phyloP scores from a whole-genome alignment of 768 basidiomycete genomes.

The Dictyophora rubrovolvata region DNA sequence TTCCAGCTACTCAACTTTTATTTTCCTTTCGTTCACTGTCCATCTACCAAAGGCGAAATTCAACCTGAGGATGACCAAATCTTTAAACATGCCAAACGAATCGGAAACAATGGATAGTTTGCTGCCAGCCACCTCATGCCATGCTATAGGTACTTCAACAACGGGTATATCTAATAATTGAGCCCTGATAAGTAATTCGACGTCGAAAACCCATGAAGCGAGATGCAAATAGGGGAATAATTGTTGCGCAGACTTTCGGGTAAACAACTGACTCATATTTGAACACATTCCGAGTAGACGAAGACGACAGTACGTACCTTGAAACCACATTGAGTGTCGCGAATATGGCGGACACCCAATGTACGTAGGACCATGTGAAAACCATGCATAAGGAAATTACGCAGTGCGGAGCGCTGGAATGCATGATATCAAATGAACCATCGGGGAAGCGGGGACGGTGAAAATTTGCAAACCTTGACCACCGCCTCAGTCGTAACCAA shows the following conservation, averaged over 20 bases:
- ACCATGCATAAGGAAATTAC: conserved; percentile 90
- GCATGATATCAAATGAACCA: background rate
- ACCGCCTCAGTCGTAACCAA: conserved; percentile 87
- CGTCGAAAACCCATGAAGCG: conserved; percentile 93
- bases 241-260: conserved; percentile 65
- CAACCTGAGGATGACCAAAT: conserved; percentile 71
- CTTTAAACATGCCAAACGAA: conserved; percentile 81
- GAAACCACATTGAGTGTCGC: conserved; percentile 96
- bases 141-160: conserved; percentile 77
- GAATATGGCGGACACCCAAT: conserved; percentile 81
- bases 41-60: conserved; percentile 78
- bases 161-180: conserved; percentile 72
- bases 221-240: conserved; percentile 86
- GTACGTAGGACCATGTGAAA: conserved; percentile 83
- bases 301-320: conserved; percentile 33
- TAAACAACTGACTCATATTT: conserved; percentile 46
- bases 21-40: conserved; percentile 21
- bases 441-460: background rate
- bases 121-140: conserved; percentile 91
- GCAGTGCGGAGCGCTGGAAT: conserved; percentile 68
- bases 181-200: conserved; percentile 81
- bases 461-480: conserved; percentile 58
- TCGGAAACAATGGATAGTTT: conserved; percentile 82
- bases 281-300: background rate
- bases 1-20: background rate